Conservation (phyloP, 371 early-diverging fungal genomes). For the Syncephalastrum sp. region DNA sequence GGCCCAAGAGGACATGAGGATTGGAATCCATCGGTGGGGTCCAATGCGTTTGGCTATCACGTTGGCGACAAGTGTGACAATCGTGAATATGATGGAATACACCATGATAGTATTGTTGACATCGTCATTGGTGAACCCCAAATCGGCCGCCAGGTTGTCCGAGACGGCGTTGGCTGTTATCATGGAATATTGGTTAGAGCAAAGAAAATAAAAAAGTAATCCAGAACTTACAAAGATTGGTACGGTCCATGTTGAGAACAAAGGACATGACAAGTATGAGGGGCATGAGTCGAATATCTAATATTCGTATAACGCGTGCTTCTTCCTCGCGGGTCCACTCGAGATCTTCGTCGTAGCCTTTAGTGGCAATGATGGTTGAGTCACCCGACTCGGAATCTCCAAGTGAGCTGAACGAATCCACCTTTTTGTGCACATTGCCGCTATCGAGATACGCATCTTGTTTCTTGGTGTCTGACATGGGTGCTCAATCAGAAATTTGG, state of each 20-base stretch:
- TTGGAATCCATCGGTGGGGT: slow-evolving; percentile 53
- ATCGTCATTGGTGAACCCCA: slow-evolving; percentile 33
- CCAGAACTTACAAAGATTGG: slow-evolving; percentile 35
- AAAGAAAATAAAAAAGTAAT: background rate
- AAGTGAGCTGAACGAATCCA: too few species aligned
- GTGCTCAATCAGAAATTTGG: too few species aligned
- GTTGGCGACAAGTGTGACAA: slow-evolving; percentile 37
- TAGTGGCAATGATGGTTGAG: too few species aligned
- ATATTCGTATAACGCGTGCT: slow-evolving; percentile 12
- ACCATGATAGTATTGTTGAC: slow-evolving; percentile 32
- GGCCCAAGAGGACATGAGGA: slow-evolving; percentile 61
- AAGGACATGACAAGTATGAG: slow-evolving; percentile 35
- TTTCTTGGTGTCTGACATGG: too few species aligned
- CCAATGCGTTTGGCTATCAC: slow-evolving; percentile 50
- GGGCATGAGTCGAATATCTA: slow-evolving; percentile 26
- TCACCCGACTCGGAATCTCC: too few species aligned
- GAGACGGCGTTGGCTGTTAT: slow-evolving; percentile 37
- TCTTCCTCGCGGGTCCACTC: slow-evolving; percentile 41
- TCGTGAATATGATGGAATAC: slow-evolving; percentile 30
- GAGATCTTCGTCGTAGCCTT: slow-evolving; percentile 17
- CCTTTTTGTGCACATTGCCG: too few species aligned
- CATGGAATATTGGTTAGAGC: background rate
- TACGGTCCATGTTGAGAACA: slow-evolving; percentile 38
- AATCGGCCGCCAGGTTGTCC: slow-evolving; percentile 31
- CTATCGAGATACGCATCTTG: too few species aligned